Percentiles rank a stretch among this genome's conserved stretches.
Conservation (phyloP, 1,139 yeast genomes). For the Geotrichum europaeum region DNA sequence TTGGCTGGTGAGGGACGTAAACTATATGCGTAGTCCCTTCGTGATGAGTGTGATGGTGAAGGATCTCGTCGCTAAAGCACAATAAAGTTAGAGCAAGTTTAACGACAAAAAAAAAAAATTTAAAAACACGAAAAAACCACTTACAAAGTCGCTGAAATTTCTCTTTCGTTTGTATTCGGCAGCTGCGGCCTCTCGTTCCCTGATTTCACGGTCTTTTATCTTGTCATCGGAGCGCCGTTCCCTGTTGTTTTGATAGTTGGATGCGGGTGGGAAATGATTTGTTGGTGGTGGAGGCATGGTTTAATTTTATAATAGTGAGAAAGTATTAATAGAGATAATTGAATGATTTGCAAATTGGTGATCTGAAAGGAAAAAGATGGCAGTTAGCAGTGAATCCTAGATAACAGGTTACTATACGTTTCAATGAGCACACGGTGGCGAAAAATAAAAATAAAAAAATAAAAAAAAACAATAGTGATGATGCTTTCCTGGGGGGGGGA, state of each 20-base stretch:
- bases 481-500: not conserved
- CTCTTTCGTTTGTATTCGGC: conserved; percentile 29
- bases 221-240: conserved; percentile 1
- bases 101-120: not conserved
- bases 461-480: not conserved
- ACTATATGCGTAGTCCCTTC: conserved; percentile 5
- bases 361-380: not conserved
- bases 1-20: not conserved
- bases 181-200: conserved; percentile 17
- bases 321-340: not conserved
- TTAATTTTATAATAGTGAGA: not conserved
- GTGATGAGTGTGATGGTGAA: conserved; percentile 3
- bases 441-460: not conserved
- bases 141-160: conserved; percentile 17
- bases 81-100: not conserved
- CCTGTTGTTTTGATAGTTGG: conserved; percentile 3
- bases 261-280: conserved; percentile 6
- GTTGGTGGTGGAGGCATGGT: conserved; percentile 9
- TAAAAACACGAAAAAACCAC: not conserved
- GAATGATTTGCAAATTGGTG: not conserved
- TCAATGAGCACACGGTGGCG: not conserved
- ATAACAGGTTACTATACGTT: not conserved
- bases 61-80: conserved; percentile 1
- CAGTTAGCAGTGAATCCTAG: not conserved
- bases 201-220: conserved; percentile 10